Evolutionary conservation across 2,329 filamentous ascomycete species (phyloP).

Genomic region (Nothophoma quercina): DNA sequence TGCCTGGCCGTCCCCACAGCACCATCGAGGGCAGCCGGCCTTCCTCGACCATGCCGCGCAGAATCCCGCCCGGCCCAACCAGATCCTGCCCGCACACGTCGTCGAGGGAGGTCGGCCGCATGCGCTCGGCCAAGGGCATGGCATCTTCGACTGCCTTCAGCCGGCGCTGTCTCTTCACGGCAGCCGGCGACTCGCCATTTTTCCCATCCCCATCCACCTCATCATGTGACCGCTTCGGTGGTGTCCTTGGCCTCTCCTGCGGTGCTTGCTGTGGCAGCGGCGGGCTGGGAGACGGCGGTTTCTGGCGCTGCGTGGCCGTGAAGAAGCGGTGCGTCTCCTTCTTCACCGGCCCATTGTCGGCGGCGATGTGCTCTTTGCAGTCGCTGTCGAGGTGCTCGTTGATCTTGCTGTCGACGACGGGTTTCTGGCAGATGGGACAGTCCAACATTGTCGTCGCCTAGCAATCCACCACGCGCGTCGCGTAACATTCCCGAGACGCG

Average conservation of each 20-base stretch:
- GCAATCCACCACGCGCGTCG: constrained; percentile 22
- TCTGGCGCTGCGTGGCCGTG: constrained; percentile 57
- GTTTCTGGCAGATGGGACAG: constrained; percentile 82
- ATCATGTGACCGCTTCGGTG: constrained; percentile 39
- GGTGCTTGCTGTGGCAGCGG: constrained; percentile 18
- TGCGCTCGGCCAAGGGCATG: constrained; percentile 89
- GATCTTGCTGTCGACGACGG: constrained; percentile 76
- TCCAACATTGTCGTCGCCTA: constrained; percentile 61
- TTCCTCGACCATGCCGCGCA: constrained; percentile 84
- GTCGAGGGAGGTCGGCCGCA: constrained; percentile 84
- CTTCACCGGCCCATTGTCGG: constrained; percentile 56
- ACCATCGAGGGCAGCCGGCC: constrained; percentile 94
- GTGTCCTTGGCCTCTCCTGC: constrained; percentile 34
- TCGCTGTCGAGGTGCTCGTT: constrained; percentile 90
- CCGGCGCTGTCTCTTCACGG: constrained; percentile 63
- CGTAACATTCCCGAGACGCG: constrained; percentile 9
- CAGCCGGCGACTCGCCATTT: constrained; percentile 27
- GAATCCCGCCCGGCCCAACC: constrained; percentile 82
- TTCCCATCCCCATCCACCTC: constrained; percentile 24
- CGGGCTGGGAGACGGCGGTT: constrained; percentile 26
- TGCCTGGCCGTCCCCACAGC: constrained; percentile 84
- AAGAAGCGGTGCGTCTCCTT: constrained; percentile 60
- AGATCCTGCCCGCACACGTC: constrained; percentile 92
- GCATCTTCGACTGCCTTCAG: constrained; percentile 67
- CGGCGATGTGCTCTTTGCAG: constrained; percentile 73